phyloP scores from a whole-genome alignment of 176 grass and related monocot species.

The Bolboschoenus planiculmis region DNA sequence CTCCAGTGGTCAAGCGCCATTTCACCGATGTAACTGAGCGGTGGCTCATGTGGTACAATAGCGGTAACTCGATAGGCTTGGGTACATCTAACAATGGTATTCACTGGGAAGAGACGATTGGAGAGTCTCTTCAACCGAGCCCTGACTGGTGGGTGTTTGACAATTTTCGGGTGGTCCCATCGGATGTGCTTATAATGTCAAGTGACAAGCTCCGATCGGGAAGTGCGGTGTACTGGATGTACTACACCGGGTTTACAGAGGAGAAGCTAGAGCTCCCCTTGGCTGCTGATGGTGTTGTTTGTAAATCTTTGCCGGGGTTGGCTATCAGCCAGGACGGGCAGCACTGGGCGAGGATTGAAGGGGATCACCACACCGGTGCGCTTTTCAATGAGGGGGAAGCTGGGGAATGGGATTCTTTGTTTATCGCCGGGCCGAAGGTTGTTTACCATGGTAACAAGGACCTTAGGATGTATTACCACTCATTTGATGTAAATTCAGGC shows the following conservation, averaged over 20 bases:
- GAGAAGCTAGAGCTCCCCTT: constrained; percentile 31
- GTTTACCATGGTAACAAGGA: constrained; percentile 59
- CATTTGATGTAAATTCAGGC: constrained; percentile 50
- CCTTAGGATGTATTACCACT: constrained; percentile 93
- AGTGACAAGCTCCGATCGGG: constrained; percentile 33
- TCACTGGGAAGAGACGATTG: constrained; percentile 37
- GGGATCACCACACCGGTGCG: constrained; percentile 68
- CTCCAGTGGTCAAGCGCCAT: constrained; percentile 59
- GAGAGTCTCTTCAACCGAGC: constrained; percentile 36
- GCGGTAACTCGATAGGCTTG: constrained; percentile 34
- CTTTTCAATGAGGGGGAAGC: constrained; percentile 34
- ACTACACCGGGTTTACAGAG: constrained; percentile 67
- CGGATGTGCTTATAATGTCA: constrained; percentile 71
- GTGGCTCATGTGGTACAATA: constrained; percentile 70
- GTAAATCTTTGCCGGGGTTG: constrained; percentile 48
- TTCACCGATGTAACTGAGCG: constrained; percentile 19
- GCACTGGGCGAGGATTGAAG: constrained; percentile 93
- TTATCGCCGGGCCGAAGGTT: constrained; percentile 53
- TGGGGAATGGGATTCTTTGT: constrained; percentile 46
- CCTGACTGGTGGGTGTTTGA: constrained; percentile 91
- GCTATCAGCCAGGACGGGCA: constrained; percentile 83
- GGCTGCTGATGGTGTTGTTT: constrained; percentile 14
- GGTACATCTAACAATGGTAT: constrained; percentile 55
- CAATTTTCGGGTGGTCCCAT: constrained; percentile 46
- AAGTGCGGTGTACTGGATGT: constrained; percentile 76